phyloP scores from a whole-genome alignment of 1,284 basidiomycete genomes.

The Lentinula novae-zelandiae region DNA sequence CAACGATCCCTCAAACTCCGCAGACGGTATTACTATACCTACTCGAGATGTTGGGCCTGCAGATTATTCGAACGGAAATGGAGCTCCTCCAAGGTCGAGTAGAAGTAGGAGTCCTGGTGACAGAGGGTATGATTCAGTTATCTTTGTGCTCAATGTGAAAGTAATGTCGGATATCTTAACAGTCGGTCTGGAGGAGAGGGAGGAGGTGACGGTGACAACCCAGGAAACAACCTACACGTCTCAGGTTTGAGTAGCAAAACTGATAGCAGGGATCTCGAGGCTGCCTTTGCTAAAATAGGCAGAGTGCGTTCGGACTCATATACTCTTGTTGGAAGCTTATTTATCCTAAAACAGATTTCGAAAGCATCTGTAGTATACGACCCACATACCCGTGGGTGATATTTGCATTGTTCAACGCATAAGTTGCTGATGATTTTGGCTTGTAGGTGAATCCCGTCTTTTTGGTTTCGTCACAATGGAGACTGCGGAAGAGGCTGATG shows the following conservation, averaged over 20 bases:
- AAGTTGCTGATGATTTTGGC: not conserved
- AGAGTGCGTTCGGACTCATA: constrained; percentile 50
- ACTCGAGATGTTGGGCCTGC: constrained; percentile 1
- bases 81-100: constrained; percentile 59
- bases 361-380: constrained; percentile 96
- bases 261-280: constrained; percentile 85
- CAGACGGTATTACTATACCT: constrained; percentile 7
- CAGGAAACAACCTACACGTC: constrained; percentile 96
- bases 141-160: constrained; percentile 12
- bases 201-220: constrained; percentile 54
- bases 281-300: constrained; percentile 86
- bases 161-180: constrained; percentile 6
- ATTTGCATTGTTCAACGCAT: not conserved
- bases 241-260: constrained; percentile 81
- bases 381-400: constrained; percentile 80
- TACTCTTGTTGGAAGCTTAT: not conserved
- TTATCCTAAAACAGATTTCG: constrained; percentile 51
- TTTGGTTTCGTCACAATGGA: constrained; percentile 69
- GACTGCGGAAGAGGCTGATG: constrained; percentile 82
- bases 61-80: constrained; percentile 2
- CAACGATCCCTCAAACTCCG: constrained; percentile 52
- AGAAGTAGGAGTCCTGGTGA: constrained; percentile 67
- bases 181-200: constrained; percentile 6
- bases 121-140: constrained; percentile 42
- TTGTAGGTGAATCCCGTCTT: constrained; percentile 52